Base-by-base conservation (phyloP, 2,329 filamentous ascomycete species). In the Alternaria consortialis region DNA sequence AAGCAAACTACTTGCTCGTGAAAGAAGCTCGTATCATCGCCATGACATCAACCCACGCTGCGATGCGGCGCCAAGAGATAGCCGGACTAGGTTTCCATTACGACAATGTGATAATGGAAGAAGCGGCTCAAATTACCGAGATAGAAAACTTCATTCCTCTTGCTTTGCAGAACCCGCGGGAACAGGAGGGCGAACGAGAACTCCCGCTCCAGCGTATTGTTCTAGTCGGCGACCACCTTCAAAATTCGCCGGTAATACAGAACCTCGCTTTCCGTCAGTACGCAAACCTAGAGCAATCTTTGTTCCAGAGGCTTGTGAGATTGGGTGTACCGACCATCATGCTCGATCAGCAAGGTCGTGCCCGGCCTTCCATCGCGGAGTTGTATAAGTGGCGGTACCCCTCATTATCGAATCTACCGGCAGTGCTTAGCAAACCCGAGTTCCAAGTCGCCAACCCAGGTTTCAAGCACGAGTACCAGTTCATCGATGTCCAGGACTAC, bases 31-130 rank as follows among this genome's bases (percentile, higher is more conserved):
- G 95, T 36, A 95, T 99, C 64, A 90, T 99, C 66, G 96, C 95
- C 59, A 99, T 99, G 96, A 99, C 95, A 17, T 96, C 94, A 4
- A 99, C 96, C 0, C 95, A 99, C 78, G 96, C 95, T 5, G 95
- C 95, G 1, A 99, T 99, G 86, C 89, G 93, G 63, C 86, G 94
- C 64, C 89, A 92, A 65, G 94, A 98, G 72, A 98, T 99, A 70
- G 91, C 93, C 1, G 86, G 87, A 15, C 85, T 98, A n/a, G 94
- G 94, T 15, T 99, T 99, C 80, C 92, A 93, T 69, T 99, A 99
- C 73, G 94, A 98, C 82, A 99, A 97, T 66, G 91, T 99, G 12
- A 86, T 99, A 54, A 97, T 99, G 91, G 95, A 99, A 82, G 95
- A 99, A 84, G 94, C 95, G 5, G 95, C 95, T 12, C 95, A 99